Evolutionary conservation across 1,139 yeast genomes (phyloP).

Genomic region (Magnusiomyces paraingens): DNA sequence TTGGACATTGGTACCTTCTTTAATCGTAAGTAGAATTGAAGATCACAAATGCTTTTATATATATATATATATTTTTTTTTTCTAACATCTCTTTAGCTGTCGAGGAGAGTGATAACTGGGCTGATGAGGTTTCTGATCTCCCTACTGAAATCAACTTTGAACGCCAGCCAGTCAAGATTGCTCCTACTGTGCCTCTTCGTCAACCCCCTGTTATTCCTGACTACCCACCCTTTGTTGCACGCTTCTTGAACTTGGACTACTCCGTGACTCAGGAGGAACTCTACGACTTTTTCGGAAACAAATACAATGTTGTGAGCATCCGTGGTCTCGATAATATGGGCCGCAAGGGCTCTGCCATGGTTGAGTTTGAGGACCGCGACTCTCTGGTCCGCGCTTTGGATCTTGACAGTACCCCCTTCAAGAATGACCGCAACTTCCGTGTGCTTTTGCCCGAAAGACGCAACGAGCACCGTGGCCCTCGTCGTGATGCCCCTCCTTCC

Average conservation of each 20-base stretch:
- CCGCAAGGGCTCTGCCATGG: constrained; percentile 77
- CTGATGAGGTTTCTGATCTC: constrained; percentile 16
- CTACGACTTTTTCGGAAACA: constrained; percentile 49
- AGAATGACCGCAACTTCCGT: constrained; percentile 63
- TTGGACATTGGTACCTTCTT: constrained; percentile 2
- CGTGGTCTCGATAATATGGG: constrained; percentile 56
- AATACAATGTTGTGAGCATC: constrained; percentile 56
- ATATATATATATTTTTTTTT: not conserved
- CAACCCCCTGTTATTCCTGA: constrained; percentile 80
- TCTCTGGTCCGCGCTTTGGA: constrained; percentile 64
- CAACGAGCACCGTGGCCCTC: constrained; percentile 13
- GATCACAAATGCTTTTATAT: not conserved
- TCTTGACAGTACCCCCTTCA: constrained; percentile 56
- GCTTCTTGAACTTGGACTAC: constrained; percentile 82
- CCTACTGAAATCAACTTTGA: constrained; percentile 12
- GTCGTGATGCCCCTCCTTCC: constrained; percentile 19
- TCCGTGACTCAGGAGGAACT: constrained; percentile 65
- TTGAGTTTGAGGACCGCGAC: constrained; percentile 64
- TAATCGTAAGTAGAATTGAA: not conserved
- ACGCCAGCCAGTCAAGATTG: not conserved
- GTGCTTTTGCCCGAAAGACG: constrained; percentile 65
- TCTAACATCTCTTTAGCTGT: not conserved
- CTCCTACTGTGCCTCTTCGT: constrained; percentile 3
- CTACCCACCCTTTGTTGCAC: constrained; percentile 84
- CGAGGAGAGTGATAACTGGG: constrained; percentile 10